Base-by-base conservation (phyloP, 306 rosid species). In the Hylodesmum podocarpum region DNA sequence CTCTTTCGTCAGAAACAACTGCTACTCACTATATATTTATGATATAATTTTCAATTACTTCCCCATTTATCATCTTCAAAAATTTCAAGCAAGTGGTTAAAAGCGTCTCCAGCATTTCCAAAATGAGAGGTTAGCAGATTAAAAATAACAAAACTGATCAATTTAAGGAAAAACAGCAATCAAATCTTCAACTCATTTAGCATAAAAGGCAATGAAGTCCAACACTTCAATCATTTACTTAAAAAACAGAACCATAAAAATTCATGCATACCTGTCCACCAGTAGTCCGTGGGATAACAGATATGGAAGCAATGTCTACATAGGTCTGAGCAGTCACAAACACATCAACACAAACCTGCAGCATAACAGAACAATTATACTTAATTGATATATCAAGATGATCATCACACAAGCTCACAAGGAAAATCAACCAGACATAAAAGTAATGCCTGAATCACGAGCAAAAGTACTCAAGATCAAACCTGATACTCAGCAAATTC, bases 401-500 rank as follows among this genome's bases (percentile, higher is more conserved):
- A 37, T 11, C 71, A 64, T 18, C 43, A 63, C 61, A 51, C 43
- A 31, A 24, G 21, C 33, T 39, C 76, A 49, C 28, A 41, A 67
- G 40, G 77, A 54, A 13, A 64, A 58, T 75, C 75, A 62, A 73
- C 44, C 37, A 61, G 70, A 74, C 47, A 46, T 3, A 31, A 78
- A 70, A 37, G 66, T 22, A 61, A 72, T 53, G 71, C 70, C n/a
- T 63, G 49, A n/a, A 40, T 72, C 57, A 54, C 43, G 70, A 21
- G 64, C 41, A 43, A 63, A 81, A 70, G 84, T 16, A 73, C 79
- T 62, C 39, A 50, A 31, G 34, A 40, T 34, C 72, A 55, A 55
- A 92, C 99, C 97, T 95, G 99, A 81, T 84, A 92, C 84, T 95
- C 97, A 16, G 99, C 97, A 74, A 92, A 89, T 82, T 95, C 99